Evolutionary conservation across 768 basidiomycete genomes (phyloP), one percentile per base, ranked within the genome.

Genomic region (Rubroboletus pulcherrimus): DNA sequence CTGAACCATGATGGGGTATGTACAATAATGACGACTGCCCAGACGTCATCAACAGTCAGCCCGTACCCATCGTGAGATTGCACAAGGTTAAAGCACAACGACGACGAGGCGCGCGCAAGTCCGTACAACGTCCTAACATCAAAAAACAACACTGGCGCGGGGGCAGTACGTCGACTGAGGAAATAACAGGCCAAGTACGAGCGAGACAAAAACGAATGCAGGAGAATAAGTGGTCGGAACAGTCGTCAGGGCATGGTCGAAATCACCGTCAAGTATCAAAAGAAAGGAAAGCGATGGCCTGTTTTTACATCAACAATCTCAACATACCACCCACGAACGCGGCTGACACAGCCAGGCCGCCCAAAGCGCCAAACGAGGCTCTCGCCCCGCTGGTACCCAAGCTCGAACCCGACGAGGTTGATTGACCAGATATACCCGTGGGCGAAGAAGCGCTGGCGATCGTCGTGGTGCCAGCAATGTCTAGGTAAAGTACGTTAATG

Each of bases 401-500:
- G 2, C 50, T 26, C 1, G 59, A 49, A 17, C 58, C 52, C 1
- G 56, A 45, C 5, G 66, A 47, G 31, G 24, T 24, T 2, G 57
- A 11, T n/a, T 55, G 57, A 1, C 52, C 54, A 26, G 52, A n/a
- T 1, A 45, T 5, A 21, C 44, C 42, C 4, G 62, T 61, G 0
- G 54, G 4, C 1, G 34, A 24, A 9, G 70, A 12, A 3, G 5
- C 19, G 0, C 12, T 11, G 2, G 37, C 44, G 34, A 70, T 7
- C 2, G 67, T 60, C 3, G 65, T 67, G 8, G 69, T 71, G 3
- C 68, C 68, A 10, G 55, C 34, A 42, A 69, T 59, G 31, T 71
- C 68, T 69, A 4, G 34, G 2, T 4, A 34, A 19, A 4, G 11
- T 5, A 21, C 17, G 24, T 55, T 2, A 50, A 41, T 38, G 15